phyloP scores from a whole-genome alignment of 495 filamentous ascomycete species.

The Tuber borchii region DNA sequence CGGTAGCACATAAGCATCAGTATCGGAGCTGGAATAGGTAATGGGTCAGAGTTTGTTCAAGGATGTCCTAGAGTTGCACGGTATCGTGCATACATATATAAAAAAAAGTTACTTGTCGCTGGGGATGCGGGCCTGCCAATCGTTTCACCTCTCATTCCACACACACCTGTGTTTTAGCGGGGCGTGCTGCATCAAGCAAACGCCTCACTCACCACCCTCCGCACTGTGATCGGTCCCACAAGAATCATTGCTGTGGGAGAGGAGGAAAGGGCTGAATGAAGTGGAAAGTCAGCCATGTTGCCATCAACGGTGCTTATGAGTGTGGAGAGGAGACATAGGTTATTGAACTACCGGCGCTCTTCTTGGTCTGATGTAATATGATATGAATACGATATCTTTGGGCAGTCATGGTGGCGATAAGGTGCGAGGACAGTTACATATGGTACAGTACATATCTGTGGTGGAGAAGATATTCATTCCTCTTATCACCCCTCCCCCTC shows the following conservation, averaged over 20 bases:
- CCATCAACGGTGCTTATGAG: constrained; percentile 2
- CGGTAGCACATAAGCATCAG: background rate
- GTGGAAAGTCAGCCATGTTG: constrained; percentile 6
- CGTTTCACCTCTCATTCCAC: constrained; percentile 22
- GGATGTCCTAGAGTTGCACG: background rate
- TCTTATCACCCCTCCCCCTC: background rate
- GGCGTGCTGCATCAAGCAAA: constrained; percentile 28
- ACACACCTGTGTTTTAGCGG: constrained; percentile 12
- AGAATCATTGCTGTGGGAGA: constrained; percentile 6
- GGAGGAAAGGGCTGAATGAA: constrained; percentile 10
- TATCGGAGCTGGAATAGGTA: background rate
- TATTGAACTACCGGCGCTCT: background rate
- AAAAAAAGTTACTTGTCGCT: constrained; percentile 12
- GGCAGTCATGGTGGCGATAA: background rate
- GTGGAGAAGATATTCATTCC: background rate
- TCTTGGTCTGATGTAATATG: background rate
- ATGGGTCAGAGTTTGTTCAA: background rate
- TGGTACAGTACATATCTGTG: background rate
- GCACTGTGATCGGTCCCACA: constrained; percentile 8
- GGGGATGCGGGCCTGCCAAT: constrained; percentile 29
- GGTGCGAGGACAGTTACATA: background rate
- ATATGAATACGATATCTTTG: background rate
- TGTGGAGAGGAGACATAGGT: background rate
- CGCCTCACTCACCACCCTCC: constrained; percentile 6
- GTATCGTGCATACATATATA: background rate